Evolutionary conservation across 805 yeast species (phyloP).

Genomic region (Candida xyloterini): DNA sequence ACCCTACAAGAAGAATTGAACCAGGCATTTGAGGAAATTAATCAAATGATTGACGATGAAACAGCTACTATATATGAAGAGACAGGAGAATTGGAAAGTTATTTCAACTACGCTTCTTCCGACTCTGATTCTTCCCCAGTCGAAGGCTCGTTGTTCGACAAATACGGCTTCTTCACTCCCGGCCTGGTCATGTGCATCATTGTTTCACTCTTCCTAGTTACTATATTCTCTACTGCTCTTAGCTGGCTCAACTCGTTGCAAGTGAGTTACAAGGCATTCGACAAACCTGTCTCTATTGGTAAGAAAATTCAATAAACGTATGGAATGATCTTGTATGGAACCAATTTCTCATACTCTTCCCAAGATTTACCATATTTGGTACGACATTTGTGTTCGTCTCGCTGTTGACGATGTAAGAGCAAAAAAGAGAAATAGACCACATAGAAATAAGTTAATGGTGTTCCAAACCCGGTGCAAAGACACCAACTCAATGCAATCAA

Average conservation of each 20-base stretch:
- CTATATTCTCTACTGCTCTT: conserved; percentile 59
- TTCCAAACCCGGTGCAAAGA: conserved; percentile 76
- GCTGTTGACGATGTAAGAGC: conserved; percentile 79
- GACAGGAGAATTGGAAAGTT: background rate
- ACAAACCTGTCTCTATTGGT: conserved; percentile 56
- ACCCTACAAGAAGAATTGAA: conserved; percentile 28
- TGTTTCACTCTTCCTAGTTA: conserved; percentile 58
- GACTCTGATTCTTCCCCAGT: conserved; percentile 6
- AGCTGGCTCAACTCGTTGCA: conserved; percentile 69
- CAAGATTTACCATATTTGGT: conserved; percentile 83
- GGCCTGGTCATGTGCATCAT: conserved; percentile 77
- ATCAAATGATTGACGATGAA: conserved; percentile 27
- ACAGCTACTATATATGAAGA: conserved; percentile 22
- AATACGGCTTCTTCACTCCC: conserved; percentile 70
- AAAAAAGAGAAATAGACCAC: conserved; percentile 78
- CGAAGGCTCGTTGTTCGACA: conserved; percentile 50
- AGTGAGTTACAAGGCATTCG: conserved; percentile 80
- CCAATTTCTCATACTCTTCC: conserved; percentile 74
- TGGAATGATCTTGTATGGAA: conserved; percentile 90
- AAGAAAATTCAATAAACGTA: conserved; percentile 67
- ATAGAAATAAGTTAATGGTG: conserved; percentile 86
- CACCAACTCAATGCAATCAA: conserved; percentile 90
- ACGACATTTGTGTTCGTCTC: conserved; percentile 91
- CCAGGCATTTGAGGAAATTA: conserved; percentile 31
- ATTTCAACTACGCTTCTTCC: conserved; percentile 1